A percentile compares a stretch with the other conserved stretches of the same genome.
Conservation (phyloP, 1,139 yeast genomes). For the Schwanniomyces etchellsii region DNA sequence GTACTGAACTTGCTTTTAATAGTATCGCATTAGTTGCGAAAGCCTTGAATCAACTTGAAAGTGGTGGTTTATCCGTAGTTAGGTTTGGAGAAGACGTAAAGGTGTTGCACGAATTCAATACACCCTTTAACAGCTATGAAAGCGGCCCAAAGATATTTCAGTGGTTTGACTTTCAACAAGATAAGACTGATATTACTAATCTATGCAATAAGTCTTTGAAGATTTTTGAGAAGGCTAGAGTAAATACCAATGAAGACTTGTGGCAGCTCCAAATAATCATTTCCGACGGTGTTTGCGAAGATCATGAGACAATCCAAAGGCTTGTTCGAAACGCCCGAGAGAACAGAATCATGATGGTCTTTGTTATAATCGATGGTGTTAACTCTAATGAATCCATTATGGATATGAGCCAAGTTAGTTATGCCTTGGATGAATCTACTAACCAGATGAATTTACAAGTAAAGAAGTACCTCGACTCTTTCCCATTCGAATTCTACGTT, state of each 20-base stretch:
- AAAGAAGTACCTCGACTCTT: conserved; percentile 80
- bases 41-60: conserved; percentile 88
- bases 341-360: conserved; percentile 89
- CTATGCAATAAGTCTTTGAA: conserved; percentile 68
- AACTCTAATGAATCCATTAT: conserved; percentile 79
- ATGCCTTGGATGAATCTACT: conserved; percentile 54
- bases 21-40: conserved; percentile 92
- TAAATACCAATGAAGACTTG: conserved; percentile 54
- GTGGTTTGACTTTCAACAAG: conserved; percentile 88
- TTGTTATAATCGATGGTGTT: conserved; percentile 89
- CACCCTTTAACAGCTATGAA: conserved; percentile 70
- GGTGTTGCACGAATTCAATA: conserved; percentile 86
- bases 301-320: conserved; percentile 75
- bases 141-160: conserved; percentile 81
- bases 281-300: conserved; percentile 96
- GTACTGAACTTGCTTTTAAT: conserved; percentile 88
- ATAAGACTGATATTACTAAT: conserved; percentile 74
- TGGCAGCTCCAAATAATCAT: conserved; percentile 94
- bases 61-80: conserved; percentile 88
- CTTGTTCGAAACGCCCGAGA: conserved; percentile 90
- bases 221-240: conserved; percentile 67
- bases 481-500: conserved; percentile 96
- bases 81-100: conserved; percentile 83
- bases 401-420: conserved; percentile 92
- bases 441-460: conserved; percentile 76